phyloP scores from a whole-genome alignment of 2,329 filamentous ascomycete genomes.

The Trichoderma endophyticum region DNA sequence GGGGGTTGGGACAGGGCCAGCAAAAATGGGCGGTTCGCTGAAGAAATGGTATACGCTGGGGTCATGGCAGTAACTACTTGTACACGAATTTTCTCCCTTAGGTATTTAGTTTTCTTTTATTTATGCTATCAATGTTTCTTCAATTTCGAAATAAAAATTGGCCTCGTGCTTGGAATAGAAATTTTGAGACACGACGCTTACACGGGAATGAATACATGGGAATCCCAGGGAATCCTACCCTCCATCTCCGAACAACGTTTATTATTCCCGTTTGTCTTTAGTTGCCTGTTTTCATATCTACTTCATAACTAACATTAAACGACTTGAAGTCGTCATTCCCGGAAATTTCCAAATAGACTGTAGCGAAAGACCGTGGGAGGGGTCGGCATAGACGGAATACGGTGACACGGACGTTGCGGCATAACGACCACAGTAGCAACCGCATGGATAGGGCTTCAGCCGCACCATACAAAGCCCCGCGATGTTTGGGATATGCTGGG shows the following conservation, averaged over 20 bases:
- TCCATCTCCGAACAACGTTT: neutral
- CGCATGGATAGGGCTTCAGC: conserved; percentile 2
- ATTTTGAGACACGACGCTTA: neutral
- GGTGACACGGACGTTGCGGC: neutral
- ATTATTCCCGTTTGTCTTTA: neutral
- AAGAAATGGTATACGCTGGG: neutral
- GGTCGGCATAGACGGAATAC: neutral
- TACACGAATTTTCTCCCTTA: neutral
- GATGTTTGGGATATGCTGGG: neutral
- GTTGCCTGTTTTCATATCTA: neutral
- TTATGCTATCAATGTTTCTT: neutral
- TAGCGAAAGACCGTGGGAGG: neutral
- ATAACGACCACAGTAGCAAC: neutral
- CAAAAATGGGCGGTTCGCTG: neutral
- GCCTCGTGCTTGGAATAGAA: neutral
- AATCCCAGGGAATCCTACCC: neutral
- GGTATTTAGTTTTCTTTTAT: neutral
- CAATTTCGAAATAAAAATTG: neutral
- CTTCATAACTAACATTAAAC: neutral
- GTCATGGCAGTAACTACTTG: neutral
- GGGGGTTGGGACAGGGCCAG: neutral
- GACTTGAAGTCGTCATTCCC: neutral
- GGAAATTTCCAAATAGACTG: neutral
- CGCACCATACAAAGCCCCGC: neutral
- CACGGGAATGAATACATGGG: neutral